A percentile compares a stretch with the other conserved stretches of the same genome.
Evolutionary conservation across 768 basidiomycete species (phyloP).

Genomic region (Rhodotorula graminis): DNA sequence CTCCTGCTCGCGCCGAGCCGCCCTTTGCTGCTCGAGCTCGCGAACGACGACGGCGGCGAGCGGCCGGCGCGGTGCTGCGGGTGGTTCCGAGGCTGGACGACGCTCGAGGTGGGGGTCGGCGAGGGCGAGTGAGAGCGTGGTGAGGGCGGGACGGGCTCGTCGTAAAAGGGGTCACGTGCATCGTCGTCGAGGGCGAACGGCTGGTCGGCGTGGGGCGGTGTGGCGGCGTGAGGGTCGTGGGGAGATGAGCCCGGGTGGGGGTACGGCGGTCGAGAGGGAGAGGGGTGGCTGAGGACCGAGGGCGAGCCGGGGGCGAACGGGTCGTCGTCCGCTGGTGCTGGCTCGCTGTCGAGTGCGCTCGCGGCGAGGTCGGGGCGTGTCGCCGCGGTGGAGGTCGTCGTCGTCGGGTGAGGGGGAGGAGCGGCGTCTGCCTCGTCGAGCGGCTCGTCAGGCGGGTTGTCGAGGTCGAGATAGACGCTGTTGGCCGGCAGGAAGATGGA

Average conservation of each 20-base stretch:
- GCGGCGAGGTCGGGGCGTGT: background rate
- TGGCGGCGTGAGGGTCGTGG: background rate
- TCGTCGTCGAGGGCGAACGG: background rate
- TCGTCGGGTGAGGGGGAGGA: background rate
- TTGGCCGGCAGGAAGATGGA: slow-evolving; percentile 12
- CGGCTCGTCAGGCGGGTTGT: background rate
- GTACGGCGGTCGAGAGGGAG: background rate
- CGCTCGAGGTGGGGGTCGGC: background rate
- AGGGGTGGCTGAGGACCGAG: background rate
- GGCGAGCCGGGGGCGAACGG: background rate
- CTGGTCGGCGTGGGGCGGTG: background rate
- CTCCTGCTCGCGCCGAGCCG: background rate
- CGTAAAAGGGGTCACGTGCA: background rate
- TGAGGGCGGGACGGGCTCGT: background rate
- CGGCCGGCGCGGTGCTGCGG: background rate
- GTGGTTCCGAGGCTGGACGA: background rate
- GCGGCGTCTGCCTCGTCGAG: background rate
- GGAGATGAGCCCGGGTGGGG: background rate
- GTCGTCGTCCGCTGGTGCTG: slow-evolving; percentile 1
- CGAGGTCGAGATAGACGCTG: slow-evolving; percentile 21
- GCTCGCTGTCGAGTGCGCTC: background rate
- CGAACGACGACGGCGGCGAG: background rate
- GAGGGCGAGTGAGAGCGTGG: background rate
- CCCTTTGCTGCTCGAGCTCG: background rate
- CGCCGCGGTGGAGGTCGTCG: background rate